Evolutionary conservation across 192 early-diverging fungal species (phyloP).

Genomic region (Podila clonocystis): DNA sequence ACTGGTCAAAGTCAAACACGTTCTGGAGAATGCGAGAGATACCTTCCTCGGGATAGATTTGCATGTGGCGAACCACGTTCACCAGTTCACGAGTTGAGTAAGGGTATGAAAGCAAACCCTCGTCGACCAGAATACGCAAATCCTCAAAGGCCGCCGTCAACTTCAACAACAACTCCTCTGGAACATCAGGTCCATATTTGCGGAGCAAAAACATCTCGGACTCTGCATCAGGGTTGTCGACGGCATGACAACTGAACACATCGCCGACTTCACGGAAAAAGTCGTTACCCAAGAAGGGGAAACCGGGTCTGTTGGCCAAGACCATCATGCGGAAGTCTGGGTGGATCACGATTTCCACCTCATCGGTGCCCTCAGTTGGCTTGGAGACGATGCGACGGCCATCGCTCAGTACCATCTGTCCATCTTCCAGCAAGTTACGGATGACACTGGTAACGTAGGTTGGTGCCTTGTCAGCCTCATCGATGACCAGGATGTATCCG

Average conservation of each 20-base stretch:
- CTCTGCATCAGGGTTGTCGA: constrained; percentile 81
- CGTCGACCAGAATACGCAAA: constrained; percentile 73
- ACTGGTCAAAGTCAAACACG: constrained; percentile 88
- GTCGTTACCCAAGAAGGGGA: constrained; percentile 84
- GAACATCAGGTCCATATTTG: constrained; percentile 78
- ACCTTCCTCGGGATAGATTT: constrained; percentile 76
- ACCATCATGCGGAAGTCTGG: constrained; percentile 85
- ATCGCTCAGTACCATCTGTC: constrained; percentile 82
- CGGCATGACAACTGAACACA: constrained; percentile 76
- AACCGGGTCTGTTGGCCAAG: constrained; percentile 82
- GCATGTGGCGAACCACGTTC: constrained; percentile 80
- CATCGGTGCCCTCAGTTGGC: constrained; percentile 50
- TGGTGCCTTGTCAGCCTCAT: constrained; percentile 88
- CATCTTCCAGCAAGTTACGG: constrained; percentile 78
- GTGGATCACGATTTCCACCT: constrained; percentile 65
- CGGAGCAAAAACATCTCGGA: constrained; percentile 78
- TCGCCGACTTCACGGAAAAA: constrained; percentile 85
- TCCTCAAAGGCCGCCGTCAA: constrained; percentile 79
- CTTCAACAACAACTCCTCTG: constrained; percentile 69
- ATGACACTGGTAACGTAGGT: constrained; percentile 81
- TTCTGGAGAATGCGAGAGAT: constrained; percentile 77
- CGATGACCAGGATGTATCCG: constrained; percentile 77
- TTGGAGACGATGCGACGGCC: constrained; percentile 75
- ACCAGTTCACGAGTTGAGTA: constrained; percentile 86
- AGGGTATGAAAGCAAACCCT: constrained; percentile 81